These are phyloP conservation scores for Pyrrhoderma lamaoense DNA, from an alignment of 1,284 basidiomycete species.

Conservation along the genomic window DNA sequence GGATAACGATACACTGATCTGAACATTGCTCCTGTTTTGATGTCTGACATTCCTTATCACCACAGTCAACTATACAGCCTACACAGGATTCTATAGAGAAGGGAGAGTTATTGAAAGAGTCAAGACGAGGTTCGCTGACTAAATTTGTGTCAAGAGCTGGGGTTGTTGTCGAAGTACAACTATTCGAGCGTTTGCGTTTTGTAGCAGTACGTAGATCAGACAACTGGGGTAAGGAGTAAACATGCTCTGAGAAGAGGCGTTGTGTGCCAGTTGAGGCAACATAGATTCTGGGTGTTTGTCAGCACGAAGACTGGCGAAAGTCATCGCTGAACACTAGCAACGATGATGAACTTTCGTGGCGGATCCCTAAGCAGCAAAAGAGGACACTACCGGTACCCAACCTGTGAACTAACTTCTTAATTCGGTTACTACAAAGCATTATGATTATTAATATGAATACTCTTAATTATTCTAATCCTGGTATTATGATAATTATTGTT, in stretches of 20 bases:
- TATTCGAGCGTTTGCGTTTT: constrained; percentile 6
- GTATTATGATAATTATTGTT: too few relatives aligned
- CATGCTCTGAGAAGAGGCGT: not conserved
- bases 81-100: constrained; percentile 10
- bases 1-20: constrained; percentile 20
- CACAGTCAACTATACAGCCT: constrained; percentile 19
- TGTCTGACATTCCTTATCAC: constrained; percentile 21
- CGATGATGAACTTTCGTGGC: too few relatives aligned
- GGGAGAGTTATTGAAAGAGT: not conserved
- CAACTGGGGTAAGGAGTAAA: constrained; percentile 9
- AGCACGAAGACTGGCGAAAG: too few relatives aligned
- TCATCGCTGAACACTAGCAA: too few relatives aligned
- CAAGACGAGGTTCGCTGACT: not conserved
- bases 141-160: not conserved
- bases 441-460: too few relatives aligned
- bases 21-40: constrained; percentile 20
- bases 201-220: constrained; percentile 14
- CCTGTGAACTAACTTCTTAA: too few relatives aligned
- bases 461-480: too few relatives aligned
- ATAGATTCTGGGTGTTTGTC: too few relatives aligned
- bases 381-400: too few relatives aligned
- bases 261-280: not conserved
- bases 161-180: not conserved
- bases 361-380: too few relatives aligned
- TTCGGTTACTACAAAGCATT: too few relatives aligned